Evolutionary conservation across 371 early-diverging fungal species (phyloP).

Genomic region (Batkoa obscura): DNA sequence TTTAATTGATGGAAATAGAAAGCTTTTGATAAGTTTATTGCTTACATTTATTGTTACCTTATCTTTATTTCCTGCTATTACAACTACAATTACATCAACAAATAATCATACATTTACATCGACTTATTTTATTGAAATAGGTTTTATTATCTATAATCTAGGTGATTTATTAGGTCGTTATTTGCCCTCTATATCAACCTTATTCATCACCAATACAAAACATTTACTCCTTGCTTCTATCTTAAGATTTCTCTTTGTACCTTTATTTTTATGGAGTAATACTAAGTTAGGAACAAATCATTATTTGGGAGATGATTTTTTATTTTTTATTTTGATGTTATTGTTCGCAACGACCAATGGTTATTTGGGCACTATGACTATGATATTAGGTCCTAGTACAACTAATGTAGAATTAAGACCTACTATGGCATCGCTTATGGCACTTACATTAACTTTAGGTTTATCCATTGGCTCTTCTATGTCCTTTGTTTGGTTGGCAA

Average conservation of each 20-base stretch:
- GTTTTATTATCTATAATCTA: constrained; percentile 50
- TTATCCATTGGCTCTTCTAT: constrained; percentile 16
- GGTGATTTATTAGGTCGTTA: constrained; percentile 58
- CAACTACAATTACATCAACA: constrained; percentile 38
- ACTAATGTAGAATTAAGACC: constrained; percentile 30
- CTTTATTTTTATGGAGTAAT: constrained; percentile 50
- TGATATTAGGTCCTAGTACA: constrained; percentile 65
- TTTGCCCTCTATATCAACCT: constrained; percentile 15
- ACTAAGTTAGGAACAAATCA: too few relatives aligned
- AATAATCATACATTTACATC: constrained; percentile 26
- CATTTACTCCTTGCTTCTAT: constrained; percentile 22
- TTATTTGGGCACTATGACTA: constrained; percentile 40
- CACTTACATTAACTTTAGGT: constrained; percentile 45
- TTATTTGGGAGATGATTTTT: constrained; percentile 23
- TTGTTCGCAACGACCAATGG: constrained; percentile 50
- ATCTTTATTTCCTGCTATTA: constrained; percentile 56
- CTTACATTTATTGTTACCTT: constrained; percentile 46
- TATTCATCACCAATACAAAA: constrained; percentile 9
- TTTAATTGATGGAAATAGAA: not conserved
- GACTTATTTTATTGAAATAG: constrained; percentile 39
- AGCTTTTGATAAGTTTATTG: not conserved
- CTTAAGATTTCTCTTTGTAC: constrained; percentile 34
- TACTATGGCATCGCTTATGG: constrained; percentile 43
- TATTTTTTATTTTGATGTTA: constrained; percentile 33
- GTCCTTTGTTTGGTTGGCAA: constrained; percentile 27